Evolutionary conservation across 2,329 filamentous ascomycete species (phyloP), one percentile per base, ranked within the genome.

Genomic region (Xylaria digitata): DNA sequence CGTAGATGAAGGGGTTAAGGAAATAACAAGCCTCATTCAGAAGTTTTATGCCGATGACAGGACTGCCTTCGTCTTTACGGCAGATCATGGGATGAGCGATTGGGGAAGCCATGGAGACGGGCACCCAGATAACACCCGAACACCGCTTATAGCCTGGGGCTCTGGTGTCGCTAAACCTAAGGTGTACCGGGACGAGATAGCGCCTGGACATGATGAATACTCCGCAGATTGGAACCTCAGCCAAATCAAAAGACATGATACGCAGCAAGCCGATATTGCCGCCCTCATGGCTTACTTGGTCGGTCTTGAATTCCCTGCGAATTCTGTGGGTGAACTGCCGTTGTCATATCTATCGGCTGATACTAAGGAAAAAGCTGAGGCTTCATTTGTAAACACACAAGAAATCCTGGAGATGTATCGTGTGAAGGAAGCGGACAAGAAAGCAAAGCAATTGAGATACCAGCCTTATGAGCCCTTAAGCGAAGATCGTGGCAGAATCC

Each of bases 51-150:
- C 82, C 5, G 90, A 94, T 73, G 91, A 87, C 61, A 90, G 96
- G 78, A 98, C 96, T 0, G 93, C 96, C 0, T 99, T 95, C 77
- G 88, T 99, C 17, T 99, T 99, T 77, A 99, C 96, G 1, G 96
- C 96, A 7, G 96, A 99, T 76, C 96, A 99, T 78, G 96, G 96
- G 19, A 99, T 99, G 96, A 98, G 93, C 76, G 96, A 99, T 79
- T 97, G 92, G 90, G 96, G 96, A n/a, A 98, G 94, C 73, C 96
- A 99, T 78, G 96, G 96, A 43, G 96, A 99, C 78, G 96, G 96
- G 7, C 94, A 99, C 79, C 96, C 96, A 0, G 92, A 99, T 78
- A 99, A 98, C 75, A 99, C 96, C 2, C 88, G 96, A 57, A 99
- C 96, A 0, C 96, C 96, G 0, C 83, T 99, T 37, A 92, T 99